These are phyloP conservation scores for Cryoendolithus antarcticus DNA, from an alignment of 2,329 filamentous ascomycete species.

Conservation along the genomic window DNA sequence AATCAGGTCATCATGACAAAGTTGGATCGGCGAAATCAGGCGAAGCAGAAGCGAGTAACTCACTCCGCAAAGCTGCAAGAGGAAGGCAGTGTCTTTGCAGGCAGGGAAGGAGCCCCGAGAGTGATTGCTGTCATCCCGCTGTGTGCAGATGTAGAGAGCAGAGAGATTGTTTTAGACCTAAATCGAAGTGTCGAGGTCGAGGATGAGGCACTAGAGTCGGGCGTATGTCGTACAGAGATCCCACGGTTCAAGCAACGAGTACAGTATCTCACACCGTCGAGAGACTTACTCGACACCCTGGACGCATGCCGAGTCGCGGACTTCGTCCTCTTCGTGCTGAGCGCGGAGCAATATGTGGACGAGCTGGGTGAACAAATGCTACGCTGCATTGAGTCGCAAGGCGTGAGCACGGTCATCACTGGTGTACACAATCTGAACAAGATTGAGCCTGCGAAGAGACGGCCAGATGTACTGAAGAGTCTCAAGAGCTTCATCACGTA, in stretches of 20 bases:
- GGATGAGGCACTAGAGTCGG: constrained; percentile 46
- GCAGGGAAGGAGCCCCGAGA: constrained; percentile 72
- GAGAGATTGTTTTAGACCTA: constrained; percentile 54
- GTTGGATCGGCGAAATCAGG: constrained; percentile 86
- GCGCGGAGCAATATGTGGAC: constrained; percentile 72
- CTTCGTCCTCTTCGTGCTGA: constrained; percentile 78
- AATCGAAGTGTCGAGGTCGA: constrained; percentile 73
- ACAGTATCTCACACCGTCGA: constrained; percentile 65
- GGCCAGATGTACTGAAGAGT: constrained; percentile 63
- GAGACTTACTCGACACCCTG: constrained; percentile 63
- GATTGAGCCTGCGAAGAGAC: constrained; percentile 67
- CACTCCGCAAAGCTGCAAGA: constrained; percentile 77
- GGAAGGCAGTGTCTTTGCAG: constrained; percentile 70
- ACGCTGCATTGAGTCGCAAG: constrained; percentile 80
- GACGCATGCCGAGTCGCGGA: constrained; percentile 83
- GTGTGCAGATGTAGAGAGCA: constrained; percentile 57
- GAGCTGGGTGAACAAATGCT: constrained; percentile 73
- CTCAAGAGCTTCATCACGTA: constrained; percentile 87
- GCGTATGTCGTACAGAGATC: constrained; percentile 51
- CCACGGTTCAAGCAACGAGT: constrained; percentile 93
- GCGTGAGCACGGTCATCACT: constrained; percentile 83
- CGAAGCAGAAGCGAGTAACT: constrained; percentile 72
- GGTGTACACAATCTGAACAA: constrained; percentile 61
- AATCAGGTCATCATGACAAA: constrained; percentile 98
- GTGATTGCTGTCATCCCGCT: constrained; percentile 82